A percentile compares a stretch with the other conserved stretches of the same genome.
Evolutionary conservation across 164 flowering plant genomes (phyloP).

Genomic region (Warburgia ugandensis): DNA sequence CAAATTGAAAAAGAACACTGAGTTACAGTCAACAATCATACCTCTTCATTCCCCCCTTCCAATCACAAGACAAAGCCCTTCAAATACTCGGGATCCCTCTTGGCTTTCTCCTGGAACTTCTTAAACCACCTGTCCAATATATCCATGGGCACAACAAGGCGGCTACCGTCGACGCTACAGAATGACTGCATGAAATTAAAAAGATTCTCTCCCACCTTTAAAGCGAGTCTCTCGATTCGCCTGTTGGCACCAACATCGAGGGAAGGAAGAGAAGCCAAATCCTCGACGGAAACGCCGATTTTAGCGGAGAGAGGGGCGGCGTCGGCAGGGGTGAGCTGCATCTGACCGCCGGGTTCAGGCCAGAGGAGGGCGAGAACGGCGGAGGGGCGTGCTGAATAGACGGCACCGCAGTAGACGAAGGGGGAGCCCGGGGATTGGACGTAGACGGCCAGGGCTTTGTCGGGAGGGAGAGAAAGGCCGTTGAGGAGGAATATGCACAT

Average conservation of each 20-base stretch:
- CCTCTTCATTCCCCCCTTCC: too few relatives aligned
- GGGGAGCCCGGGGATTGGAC: conserved; percentile 88
- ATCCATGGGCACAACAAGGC: conserved; percentile 85
- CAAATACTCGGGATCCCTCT: conserved; percentile 82
- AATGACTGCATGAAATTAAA: conserved; percentile 99
- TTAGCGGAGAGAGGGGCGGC: conserved; percentile 64
- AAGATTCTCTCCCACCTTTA: conserved; percentile 92
- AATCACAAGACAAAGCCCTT: conserved; percentile 69
- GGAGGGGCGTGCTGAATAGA: conserved; percentile 82
- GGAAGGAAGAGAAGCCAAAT: conserved; percentile 58
- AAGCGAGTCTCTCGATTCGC: conserved; percentile 67
- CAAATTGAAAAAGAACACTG: too few relatives aligned
- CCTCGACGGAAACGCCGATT: conserved; percentile 91
- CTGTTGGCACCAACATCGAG: conserved; percentile 62
- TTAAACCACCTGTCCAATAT: conserved; percentile 96
- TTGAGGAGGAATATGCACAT: conserved; percentile 86
- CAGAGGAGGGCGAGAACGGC: conserved; percentile 79
- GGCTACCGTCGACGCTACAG: conserved; percentile 81
- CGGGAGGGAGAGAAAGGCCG: conserved; percentile 70
- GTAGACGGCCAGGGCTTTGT: conserved; percentile 90
- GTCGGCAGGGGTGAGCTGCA: conserved; percentile 49
- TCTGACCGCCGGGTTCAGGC: conserved; percentile 72
- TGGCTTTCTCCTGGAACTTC: conserved; percentile 92
- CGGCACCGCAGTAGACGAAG: conserved; percentile 80
- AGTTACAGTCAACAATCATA: too few relatives aligned